Percentiles rank a stretch among this genome's conserved stretches.
Conservation (phyloP, 2,329 filamentous ascomycete genomes). For the Botryotinia narcissicola region DNA sequence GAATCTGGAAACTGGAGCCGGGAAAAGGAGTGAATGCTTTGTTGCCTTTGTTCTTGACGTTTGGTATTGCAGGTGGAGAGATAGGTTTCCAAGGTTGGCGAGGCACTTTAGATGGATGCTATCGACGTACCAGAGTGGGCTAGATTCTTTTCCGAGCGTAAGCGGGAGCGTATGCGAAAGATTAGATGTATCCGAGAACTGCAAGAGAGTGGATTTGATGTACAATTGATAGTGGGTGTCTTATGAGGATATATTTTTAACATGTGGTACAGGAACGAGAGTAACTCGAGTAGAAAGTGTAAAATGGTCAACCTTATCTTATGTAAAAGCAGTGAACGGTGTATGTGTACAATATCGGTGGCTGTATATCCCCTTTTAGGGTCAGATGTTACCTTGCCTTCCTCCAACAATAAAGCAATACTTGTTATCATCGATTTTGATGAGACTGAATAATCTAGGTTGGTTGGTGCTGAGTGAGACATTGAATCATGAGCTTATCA, state of each 20-base stretch:
- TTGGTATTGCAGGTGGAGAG: neutral
- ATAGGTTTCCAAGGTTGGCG: neutral
- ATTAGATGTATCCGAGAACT: constrained; percentile 2
- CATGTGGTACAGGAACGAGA: neutral
- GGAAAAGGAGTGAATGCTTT: constrained; percentile 4
- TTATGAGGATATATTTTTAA: neutral
- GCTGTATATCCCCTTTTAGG: neutral
- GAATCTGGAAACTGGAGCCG: neutral
- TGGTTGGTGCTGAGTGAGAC: constrained; percentile 6
- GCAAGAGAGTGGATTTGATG: neutral
- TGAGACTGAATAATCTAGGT: neutral
- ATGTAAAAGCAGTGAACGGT: neutral
- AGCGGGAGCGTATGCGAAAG: neutral
- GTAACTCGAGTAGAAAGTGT: neutral
- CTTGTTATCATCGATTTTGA: neutral
- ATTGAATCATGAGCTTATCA: constrained; percentile 3
- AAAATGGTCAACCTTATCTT: neutral
- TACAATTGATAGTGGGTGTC: neutral
- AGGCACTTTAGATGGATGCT: neutral
- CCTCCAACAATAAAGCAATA: neutral
- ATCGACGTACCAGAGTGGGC: neutral
- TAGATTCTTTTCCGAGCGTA: neutral
- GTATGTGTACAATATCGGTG: neutral
- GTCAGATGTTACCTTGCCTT: neutral
- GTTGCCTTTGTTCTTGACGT: constrained; percentile 10